Conservation (phyloP, 2,329 filamentous ascomycete species). For the Fusarium foetens region DNA sequence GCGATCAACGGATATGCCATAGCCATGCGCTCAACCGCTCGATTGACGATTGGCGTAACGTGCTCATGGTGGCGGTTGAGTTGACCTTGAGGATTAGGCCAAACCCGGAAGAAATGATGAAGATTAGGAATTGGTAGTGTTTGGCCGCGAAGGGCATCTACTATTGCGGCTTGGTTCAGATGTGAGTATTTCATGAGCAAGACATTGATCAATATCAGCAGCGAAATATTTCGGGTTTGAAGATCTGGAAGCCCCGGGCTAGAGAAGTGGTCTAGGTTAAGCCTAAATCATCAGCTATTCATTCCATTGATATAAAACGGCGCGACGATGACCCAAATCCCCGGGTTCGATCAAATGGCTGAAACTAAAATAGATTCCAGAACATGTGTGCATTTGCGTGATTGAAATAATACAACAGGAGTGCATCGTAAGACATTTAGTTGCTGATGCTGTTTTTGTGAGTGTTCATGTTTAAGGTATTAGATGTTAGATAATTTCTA, state of each 20-base stretch:
- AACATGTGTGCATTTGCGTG: neutral
- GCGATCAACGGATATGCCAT: slow-evolving; percentile 45
- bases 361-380: neutral
- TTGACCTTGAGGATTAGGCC: slow-evolving; percentile 33
- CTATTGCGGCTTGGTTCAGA: slow-evolving; percentile 34
- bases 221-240: neutral
- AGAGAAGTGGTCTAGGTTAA: slow-evolving; percentile 17
- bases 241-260: neutral
- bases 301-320: neutral
- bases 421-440: no score
- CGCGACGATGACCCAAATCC: neutral
- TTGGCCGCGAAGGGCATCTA: slow-evolving; percentile 42
- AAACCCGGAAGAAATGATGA: slow-evolving; percentile 37
- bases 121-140: slow-evolving; percentile 45
- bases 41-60: slow-evolving; percentile 35
- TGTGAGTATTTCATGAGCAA: slow-evolving; percentile 32
- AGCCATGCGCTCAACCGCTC: slow-evolving; percentile 47
- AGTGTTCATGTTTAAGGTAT: neutral
- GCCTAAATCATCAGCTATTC: neutral
- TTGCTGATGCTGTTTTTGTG: neutral
- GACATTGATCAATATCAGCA: neutral
- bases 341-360: neutral
- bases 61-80: slow-evolving; percentile 38
- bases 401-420: no score
- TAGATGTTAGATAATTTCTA: neutral